Percentiles rank a stretch among this genome's conserved stretches.
Conservation (phyloP, 2,329 filamentous ascomycete genomes). For the Zelopaecilomyces penicillatus region DNA sequence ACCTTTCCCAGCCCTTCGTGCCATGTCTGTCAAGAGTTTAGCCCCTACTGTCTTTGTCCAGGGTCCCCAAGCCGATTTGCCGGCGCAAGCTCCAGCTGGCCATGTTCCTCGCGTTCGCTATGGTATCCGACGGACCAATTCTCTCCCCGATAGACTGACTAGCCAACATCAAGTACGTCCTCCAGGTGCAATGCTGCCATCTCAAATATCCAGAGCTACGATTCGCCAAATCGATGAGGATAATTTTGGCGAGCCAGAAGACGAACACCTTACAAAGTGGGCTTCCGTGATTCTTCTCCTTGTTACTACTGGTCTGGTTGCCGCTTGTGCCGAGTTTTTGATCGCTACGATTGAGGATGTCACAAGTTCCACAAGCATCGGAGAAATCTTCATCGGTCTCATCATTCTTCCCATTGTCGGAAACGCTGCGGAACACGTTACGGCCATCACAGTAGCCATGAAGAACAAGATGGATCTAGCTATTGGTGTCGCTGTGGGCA, state of each 20-base stretch:
- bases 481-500: slow-evolving; percentile 63
- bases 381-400: slow-evolving; percentile 61
- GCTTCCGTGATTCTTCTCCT: slow-evolving; percentile 55
- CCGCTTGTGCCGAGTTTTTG: slow-evolving; percentile 62
- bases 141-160: slow-evolving; percentile 61
- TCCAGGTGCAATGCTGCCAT: slow-evolving; percentile 42
- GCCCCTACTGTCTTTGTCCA: slow-evolving; percentile 63
- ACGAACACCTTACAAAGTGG: slow-evolving; percentile 43
- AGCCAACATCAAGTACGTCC: slow-evolving; percentile 32
- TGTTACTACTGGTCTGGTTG: slow-evolving; percentile 56
- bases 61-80: slow-evolving; percentile 22
- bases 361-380: slow-evolving; percentile 45
- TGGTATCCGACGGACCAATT: slow-evolving; percentile 65
- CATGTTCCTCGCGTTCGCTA: slow-evolving; percentile 50
- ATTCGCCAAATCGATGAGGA: slow-evolving; percentile 21
- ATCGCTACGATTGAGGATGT: slow-evolving; percentile 60
- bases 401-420: slow-evolving; percentile 67
- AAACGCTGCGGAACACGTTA: slow-evolving; percentile 66
- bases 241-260: slow-evolving; percentile 26
- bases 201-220: slow-evolving; percentile 33
- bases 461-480: slow-evolving; percentile 73
- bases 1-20: slow-evolving; percentile 48
- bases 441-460: slow-evolving; percentile 60
- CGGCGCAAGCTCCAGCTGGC: slow-evolving; percentile 27
- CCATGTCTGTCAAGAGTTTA: slow-evolving; percentile 57